These are phyloP conservation scores for Colletotrichum euphorbiae DNA, from an alignment of 2,329 filamentous ascomycete genomes.

Conservation along the genomic window DNA sequence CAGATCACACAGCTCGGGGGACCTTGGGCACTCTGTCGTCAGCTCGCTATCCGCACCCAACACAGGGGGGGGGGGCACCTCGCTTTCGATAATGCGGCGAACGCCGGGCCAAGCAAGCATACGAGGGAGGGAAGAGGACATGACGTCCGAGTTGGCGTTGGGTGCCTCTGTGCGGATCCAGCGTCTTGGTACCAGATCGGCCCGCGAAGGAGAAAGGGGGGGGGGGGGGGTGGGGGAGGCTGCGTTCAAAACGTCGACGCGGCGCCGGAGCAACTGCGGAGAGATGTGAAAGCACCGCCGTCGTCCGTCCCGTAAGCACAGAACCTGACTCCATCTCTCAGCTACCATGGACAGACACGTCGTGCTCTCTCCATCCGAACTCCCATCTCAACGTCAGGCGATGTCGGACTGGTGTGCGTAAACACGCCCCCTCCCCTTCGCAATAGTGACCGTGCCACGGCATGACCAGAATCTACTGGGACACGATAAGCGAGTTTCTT, in stretches of 20 bases:
- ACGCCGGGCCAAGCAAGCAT: neutral
- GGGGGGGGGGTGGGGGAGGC: no score
- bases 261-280: no score
- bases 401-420: neutral
- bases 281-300: no score
- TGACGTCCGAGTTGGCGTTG: neutral
- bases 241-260: no score
- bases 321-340: no score
- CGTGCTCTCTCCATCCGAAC: neutral
- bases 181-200: neutral
- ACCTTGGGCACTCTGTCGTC: no score
- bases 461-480: constrained; percentile 28
- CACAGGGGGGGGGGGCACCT: no score
- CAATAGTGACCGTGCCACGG: constrained; percentile 4
- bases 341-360: no score
- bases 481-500: constrained; percentile 35
- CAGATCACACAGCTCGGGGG: no score
- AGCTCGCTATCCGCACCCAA: no score
- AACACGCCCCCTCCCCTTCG: neutral
- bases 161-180: neutral
- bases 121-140: neutral
- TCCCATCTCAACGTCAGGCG: neutral
- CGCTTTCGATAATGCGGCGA: neutral
- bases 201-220: no score
- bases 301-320: no score